Conservation (phyloP, 305 asterid species). For the Fraxinus floribunda region DNA sequence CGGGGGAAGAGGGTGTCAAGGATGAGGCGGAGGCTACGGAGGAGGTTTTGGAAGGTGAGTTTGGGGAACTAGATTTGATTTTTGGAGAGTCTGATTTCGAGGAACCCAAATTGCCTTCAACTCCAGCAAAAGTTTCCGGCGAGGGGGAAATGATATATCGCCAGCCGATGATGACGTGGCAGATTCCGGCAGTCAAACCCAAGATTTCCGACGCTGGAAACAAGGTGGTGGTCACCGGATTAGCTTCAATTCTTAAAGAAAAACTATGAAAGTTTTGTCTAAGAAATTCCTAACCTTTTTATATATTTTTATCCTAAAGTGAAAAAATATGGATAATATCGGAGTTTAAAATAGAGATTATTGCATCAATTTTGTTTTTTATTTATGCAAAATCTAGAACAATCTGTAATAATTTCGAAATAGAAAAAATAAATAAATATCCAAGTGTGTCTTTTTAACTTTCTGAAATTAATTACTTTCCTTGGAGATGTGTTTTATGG, state of each 20-base stretch:
- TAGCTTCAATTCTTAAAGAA: constrained; percentile 81
- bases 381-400: background rate
- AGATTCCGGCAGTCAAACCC: constrained; percentile 74
- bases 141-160: constrained; percentile 18
- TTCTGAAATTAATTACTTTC: background rate
- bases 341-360: constrained; percentile 19
- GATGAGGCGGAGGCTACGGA: background rate
- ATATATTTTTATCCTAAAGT: constrained; percentile 9
- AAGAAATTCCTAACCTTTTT: constrained; percentile 21
- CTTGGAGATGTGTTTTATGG: constrained; percentile 6
- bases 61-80: constrained; percentile 57
- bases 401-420: constrained; percentile 27
- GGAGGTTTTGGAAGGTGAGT: constrained; percentile 34
- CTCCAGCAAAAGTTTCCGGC: constrained; percentile 25
- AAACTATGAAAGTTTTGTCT: constrained; percentile 36
- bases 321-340: constrained; percentile 17
- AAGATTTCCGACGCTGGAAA: constrained; percentile 57
- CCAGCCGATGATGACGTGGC: constrained; percentile 54
- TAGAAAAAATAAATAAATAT: constrained; percentile 6
- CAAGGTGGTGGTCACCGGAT: constrained; percentile 67
- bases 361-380: constrained; percentile 6
- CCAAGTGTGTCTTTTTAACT: constrained; percentile 22
- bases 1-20: constrained; percentile 14
- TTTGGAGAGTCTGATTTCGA: constrained; percentile 45
- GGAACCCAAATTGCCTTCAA: constrained; percentile 14